A percentile compares a stretch with the other conserved stretches of the same genome.
These are phyloP conservation scores for Tuber microsphaerosporum DNA, from an alignment of 495 filamentous ascomycete genomes.

Conservation along the genomic window DNA sequence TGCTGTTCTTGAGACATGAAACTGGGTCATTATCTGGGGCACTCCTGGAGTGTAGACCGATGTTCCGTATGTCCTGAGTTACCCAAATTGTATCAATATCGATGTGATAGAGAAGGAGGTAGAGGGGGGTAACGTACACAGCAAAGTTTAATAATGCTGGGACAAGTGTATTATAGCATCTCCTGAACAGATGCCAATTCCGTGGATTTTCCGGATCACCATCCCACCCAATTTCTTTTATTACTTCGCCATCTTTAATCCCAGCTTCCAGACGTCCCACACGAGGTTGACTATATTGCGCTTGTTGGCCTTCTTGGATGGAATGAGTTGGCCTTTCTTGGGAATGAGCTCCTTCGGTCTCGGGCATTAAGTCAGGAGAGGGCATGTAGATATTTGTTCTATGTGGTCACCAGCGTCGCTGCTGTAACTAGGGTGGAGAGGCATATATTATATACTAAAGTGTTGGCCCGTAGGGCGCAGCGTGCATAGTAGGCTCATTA, in stretches of 20 bases:
- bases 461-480: background rate
- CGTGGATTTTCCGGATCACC: slow-evolving; percentile 53
- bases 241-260: background rate
- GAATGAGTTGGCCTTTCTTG: background rate
- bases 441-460: background rate
- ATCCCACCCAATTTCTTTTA: slow-evolving; percentile 45
- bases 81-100: background rate
- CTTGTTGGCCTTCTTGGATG: background rate
- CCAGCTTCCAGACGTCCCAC: background rate
- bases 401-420: background rate
- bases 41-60: slow-evolving; percentile 52
- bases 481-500: background rate
- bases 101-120: background rate
- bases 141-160: slow-evolving; percentile 47
- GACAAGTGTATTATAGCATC: slow-evolving; percentile 46
- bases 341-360: background rate
- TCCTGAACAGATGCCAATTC: slow-evolving; percentile 52
- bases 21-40: slow-evolving; percentile 45
- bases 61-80: slow-evolving; percentile 48
- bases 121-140: slow-evolving; percentile 38
- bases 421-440: background rate
- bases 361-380: background rate
- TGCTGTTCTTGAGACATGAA: slow-evolving; percentile 48
- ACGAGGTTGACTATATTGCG: background rate
- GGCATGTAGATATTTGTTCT: background rate